Evolutionary conservation across 2,329 filamentous ascomycete genomes (phyloP).

Genomic region (Helotiales sp.): DNA sequence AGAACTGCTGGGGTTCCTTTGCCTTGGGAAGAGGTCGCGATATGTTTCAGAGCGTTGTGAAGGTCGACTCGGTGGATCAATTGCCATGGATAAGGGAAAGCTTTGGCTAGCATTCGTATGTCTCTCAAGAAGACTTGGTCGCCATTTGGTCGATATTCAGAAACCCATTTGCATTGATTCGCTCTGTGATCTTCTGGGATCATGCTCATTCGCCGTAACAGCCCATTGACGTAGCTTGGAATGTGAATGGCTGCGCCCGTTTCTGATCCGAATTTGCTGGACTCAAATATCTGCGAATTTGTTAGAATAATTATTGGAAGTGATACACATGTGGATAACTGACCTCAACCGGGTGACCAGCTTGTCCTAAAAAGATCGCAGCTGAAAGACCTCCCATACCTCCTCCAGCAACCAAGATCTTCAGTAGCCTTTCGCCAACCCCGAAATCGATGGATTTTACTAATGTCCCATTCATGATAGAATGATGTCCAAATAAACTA

Average conservation of each 20-base stretch:
- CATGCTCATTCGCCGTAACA: conserved; percentile 54
- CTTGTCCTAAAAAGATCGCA: conserved; percentile 49
- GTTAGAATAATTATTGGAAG: no score
- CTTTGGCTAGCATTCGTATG: conserved; percentile 3
- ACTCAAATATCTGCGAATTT: conserved; percentile 56
- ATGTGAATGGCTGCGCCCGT: conserved; percentile 66
- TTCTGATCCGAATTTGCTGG: conserved; percentile 60
- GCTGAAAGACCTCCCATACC: conserved; percentile 60
- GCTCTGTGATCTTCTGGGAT: conserved; percentile 48
- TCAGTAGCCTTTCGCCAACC: background rate
- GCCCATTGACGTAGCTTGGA: conserved; percentile 63
- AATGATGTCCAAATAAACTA: background rate
- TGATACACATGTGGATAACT: no score
- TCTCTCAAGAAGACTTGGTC: conserved; percentile 17
- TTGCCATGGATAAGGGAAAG: conserved; percentile 48
- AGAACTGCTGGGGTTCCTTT: conserved; percentile 46
- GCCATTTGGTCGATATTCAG: conserved; percentile 21
- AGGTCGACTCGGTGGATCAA: conserved; percentile 59
- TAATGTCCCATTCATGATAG: background rate
- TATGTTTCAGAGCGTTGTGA: conserved; percentile 56
- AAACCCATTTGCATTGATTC: conserved; percentile 14
- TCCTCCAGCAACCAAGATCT: conserved; percentile 32
- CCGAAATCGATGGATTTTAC: background rate
- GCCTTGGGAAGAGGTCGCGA: conserved; percentile 49
- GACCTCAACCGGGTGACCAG: conserved; percentile 29